Conservation (phyloP, 495 filamentous ascomycete genomes). For the Daldinia loculata region DNA sequence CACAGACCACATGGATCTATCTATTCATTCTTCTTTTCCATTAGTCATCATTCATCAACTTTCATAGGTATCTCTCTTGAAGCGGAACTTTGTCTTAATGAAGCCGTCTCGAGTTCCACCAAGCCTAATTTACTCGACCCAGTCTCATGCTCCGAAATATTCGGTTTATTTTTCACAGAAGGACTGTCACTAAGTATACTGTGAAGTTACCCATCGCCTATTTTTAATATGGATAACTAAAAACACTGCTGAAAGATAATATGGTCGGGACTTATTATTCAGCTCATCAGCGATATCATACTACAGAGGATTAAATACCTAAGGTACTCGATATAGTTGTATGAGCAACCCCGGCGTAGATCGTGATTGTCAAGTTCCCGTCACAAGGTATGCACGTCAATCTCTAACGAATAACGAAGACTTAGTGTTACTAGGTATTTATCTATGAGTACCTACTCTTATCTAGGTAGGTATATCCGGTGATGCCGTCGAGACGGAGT, state of each 20-base stretch:
- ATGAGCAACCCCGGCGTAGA: constrained; percentile 1
- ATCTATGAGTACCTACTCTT: neutral
- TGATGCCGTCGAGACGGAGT: constrained; percentile 17
- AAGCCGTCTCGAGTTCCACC: constrained; percentile 16
- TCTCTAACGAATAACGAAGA: constrained; percentile 1
- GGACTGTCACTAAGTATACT: neutral
- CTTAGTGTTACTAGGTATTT: neutral
- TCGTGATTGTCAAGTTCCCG: constrained; percentile 12
- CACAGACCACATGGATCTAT: neutral
- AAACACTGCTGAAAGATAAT: neutral
- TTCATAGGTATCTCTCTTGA: constrained; percentile 3
- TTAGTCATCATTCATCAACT: neutral
- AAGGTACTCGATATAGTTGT: neutral
- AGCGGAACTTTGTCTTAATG: constrained; percentile 6
- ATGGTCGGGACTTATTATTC: neutral
- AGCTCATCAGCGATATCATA: neutral
- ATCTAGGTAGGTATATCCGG: constrained; percentile 20
- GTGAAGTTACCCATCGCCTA: neutral
- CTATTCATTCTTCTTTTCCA: neutral
- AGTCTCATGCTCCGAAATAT: constrained; percentile 17
- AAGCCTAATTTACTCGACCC: constrained; percentile 14
- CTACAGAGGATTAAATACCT: neutral
- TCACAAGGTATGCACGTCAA: constrained; percentile 13
- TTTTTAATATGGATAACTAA: neutral
- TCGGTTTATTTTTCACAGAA: constrained; percentile 7